Base-by-base conservation (phyloP, 2,329 filamentous ascomycete genomes). In the Cryphonectria parasitica region DNA sequence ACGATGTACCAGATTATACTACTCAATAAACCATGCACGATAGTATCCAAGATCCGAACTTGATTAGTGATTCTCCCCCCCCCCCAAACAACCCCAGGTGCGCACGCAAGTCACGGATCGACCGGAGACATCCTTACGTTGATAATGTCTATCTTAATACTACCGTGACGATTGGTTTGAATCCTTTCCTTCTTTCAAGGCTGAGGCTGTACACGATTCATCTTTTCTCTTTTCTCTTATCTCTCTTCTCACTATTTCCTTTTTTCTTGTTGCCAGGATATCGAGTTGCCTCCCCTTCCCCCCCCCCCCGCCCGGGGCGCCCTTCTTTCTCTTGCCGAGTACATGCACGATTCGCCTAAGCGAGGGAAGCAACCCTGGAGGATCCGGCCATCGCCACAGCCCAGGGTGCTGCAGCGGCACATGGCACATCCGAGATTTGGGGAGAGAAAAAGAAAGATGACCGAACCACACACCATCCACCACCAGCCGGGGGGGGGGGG, bases 351-450 rank as follows among this genome's bases (percentile, higher is more conserved):
- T 49, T 7, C 22, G 19, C 6, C 22, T 49, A 49, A 49, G 45
- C 45, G 45, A 49, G 45, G 7, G 3, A 19, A 45, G 43, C 15
- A 8, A 22, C 45, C 45, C 6, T n/a, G 43, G 43, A 49, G 45
- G 45, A n/a, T 49, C 45, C 45, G 19, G 45, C 45, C 45, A 49
- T 49, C 19, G 45, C 22, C 45, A n/a, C 45, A 22, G 19, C 6
- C 54, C 25, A 17, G 54, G 54, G 13, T 31, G 45, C 62, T 56
- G 13, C 62, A 36, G 69, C 70, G 67, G 70, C 64, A 69, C 19
- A 31, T 64, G 68, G 64, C 58, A 28, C 43, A 69, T 63, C 70
- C 70, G 70, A 71, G 67, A 71, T 71, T 68, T 67, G 67, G 61
- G 22, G 19, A 69, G 15, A 17, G 43, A 45, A 45, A 15, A 45